A percentile compares a stretch with the other conserved stretches of the same genome.
Evolutionary conservation across 2,329 filamentous ascomycete species (phyloP).

Genomic region (Achaetomium macrosporum): DNA sequence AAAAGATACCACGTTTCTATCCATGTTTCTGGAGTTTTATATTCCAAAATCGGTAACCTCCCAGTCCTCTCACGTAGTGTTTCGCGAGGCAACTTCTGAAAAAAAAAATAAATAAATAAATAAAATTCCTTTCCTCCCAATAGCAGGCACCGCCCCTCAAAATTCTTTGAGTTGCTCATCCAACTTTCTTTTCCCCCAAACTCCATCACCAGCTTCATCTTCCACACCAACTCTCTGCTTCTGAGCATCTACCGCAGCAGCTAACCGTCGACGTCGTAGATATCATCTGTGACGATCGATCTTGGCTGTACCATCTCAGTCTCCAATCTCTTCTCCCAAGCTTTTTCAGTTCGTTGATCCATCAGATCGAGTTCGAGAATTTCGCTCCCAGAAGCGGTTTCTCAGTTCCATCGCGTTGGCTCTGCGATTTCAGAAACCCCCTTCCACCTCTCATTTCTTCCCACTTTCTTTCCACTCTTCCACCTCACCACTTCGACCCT

Average conservation of each 20-base stretch:
- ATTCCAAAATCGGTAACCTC: no score
- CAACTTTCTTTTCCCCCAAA: constrained; percentile 1
- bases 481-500: background rate
- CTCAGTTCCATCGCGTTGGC: background rate
- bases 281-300: background rate
- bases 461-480: background rate
- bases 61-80: no score
- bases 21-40: no score
- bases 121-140: no score
- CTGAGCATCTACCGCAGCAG: background rate
- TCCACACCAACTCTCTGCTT: background rate
- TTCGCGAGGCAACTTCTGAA: no score
- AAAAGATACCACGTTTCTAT: no score
- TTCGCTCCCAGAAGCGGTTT: background rate
- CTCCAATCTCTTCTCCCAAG: background rate
- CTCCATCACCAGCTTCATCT: background rate
- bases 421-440: background rate
- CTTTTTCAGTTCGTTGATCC: background rate
- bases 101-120: no score
- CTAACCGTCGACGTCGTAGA: background rate
- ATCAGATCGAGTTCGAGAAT: background rate
- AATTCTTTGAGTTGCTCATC: background rate
- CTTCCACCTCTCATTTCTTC: background rate
- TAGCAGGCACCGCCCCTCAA: no score
- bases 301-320: background rate